phyloP scores from a whole-genome alignment of 805 yeast species.

The Wickerhamiella parazyma region DNA sequence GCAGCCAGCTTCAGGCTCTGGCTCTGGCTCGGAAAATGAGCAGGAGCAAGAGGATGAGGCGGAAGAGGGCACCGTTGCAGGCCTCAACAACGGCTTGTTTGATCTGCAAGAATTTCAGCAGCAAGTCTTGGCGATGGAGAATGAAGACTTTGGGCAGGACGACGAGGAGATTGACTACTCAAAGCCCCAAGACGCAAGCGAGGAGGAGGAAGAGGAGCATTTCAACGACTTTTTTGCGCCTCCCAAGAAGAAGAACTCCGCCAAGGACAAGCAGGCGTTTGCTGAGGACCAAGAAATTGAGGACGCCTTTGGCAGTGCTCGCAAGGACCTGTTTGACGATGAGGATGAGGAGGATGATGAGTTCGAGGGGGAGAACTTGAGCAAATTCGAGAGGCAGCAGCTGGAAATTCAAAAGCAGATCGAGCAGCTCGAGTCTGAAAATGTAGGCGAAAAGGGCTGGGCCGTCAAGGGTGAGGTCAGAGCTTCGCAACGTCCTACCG shows the following conservation, averaged over 20 bases:
- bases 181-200: conserved; percentile 27
- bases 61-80: conserved; percentile 20
- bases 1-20: conserved; percentile 9
- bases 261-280: conserved; percentile 16
- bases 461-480: conserved; percentile 85
- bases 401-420: conserved; percentile 63
- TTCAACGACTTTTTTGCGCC: conserved; percentile 30
- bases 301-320: conserved; percentile 22
- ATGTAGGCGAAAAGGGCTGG: conserved; percentile 87
- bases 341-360: conserved; percentile 48
- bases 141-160: conserved; percentile 32
- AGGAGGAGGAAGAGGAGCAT: conserved; percentile 32
- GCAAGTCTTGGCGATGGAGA: conserved; percentile 54
- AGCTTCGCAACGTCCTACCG: conserved; percentile 67
- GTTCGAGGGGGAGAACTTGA: conserved; percentile 35
- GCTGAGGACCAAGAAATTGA: conserved; percentile 20
- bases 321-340: conserved; percentile 30
- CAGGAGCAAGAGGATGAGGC: conserved; percentile 17
- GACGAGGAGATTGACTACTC: conserved; percentile 36
- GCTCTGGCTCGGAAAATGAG: not conserved
- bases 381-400: conserved; percentile 78
- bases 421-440: conserved; percentile 64
- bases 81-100: conserved; percentile 73
- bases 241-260: conserved; percentile 17
- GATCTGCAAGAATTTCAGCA: conserved; percentile 72